phyloP scores from a whole-genome alignment of 1,284 basidiomycete genomes.

The Trichosporon sp. region DNA sequence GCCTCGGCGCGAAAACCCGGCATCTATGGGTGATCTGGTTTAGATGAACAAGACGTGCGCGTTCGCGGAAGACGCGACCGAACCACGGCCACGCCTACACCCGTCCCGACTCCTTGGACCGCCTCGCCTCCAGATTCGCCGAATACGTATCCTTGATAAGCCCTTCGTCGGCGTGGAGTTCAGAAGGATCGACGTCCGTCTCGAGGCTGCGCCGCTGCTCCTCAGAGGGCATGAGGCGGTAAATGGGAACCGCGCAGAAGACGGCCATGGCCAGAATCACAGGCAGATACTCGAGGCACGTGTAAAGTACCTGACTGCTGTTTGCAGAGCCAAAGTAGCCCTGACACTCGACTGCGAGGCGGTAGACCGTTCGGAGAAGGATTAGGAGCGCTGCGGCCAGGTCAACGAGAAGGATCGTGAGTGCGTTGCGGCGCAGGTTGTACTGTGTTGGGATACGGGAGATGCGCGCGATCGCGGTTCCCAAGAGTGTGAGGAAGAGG shows the following conservation, averaged over 20 bases:
- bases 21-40: too few relatives aligned
- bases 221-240: conserved; percentile 26
- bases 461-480: conserved; percentile 21
- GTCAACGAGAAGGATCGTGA: conserved; percentile 21
- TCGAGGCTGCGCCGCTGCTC: not conserved
- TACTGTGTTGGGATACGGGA: not conserved
- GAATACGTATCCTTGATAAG: conserved; percentile 6
- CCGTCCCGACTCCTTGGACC: not conserved
- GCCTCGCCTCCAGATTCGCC: conserved; percentile 8
- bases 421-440: conserved; percentile 10
- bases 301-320: conserved; percentile 53
- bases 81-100: too few relatives aligned
- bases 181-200: not conserved
- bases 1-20: too few relatives aligned
- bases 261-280: conserved; percentile 53
- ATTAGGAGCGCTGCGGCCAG: conserved; percentile 33
- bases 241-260: conserved; percentile 41
- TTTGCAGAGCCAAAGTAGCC: conserved; percentile 53
- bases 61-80: too few relatives aligned
- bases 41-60: not conserved
- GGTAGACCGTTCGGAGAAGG: conserved; percentile 55
- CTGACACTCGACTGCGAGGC: conserved; percentile 57
- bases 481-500: conserved; percentile 21
- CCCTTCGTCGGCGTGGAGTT: not conserved
- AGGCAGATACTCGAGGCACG: conserved; percentile 54